phyloP scores from a whole-genome alignment of 768 basidiomycete species.

The Strobilomyces confusus region DNA sequence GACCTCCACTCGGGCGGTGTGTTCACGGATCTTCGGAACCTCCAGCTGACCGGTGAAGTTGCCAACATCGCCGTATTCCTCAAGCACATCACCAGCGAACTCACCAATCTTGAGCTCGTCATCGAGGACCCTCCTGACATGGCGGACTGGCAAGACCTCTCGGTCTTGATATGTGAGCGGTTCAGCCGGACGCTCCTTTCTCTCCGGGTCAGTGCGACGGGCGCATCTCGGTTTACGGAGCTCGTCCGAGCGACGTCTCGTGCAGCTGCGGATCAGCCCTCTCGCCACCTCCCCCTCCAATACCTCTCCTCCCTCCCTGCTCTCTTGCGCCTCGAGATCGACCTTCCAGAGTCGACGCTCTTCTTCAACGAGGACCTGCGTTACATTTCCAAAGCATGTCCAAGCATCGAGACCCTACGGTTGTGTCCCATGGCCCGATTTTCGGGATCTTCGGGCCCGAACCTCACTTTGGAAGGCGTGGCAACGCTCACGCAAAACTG shows the following conservation, averaged over 20 bases:
- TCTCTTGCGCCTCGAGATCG: constrained; percentile 65
- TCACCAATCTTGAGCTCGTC: constrained; percentile 66
- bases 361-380: constrained; percentile 60
- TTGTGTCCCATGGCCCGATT: constrained; percentile 69
- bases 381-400: constrained; percentile 56
- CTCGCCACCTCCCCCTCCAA: constrained; percentile 59
- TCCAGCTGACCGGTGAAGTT: constrained; percentile 68
- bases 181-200: constrained; percentile 58
- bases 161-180: constrained; percentile 55
- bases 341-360: constrained; percentile 72
- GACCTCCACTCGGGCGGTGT: constrained; percentile 53
- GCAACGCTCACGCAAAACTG: constrained; percentile 56
- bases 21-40: constrained; percentile 53
- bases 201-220: constrained; percentile 59
- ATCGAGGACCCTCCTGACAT: constrained; percentile 77
- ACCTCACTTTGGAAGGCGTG: constrained; percentile 62
- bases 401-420: constrained; percentile 63
- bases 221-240: constrained; percentile 75
- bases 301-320: constrained; percentile 49
- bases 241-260: constrained; percentile 73
- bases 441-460: constrained; percentile 47
- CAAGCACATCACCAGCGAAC: constrained; percentile 60
- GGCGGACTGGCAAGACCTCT: constrained; percentile 74
- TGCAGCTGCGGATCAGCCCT: constrained; percentile 50
- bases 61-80: constrained; percentile 70